Percentiles rank a stretch among this genome's conserved stretches.
Conservation (phyloP, 192 early-diverging fungal species). For the Dispira simplex region DNA sequence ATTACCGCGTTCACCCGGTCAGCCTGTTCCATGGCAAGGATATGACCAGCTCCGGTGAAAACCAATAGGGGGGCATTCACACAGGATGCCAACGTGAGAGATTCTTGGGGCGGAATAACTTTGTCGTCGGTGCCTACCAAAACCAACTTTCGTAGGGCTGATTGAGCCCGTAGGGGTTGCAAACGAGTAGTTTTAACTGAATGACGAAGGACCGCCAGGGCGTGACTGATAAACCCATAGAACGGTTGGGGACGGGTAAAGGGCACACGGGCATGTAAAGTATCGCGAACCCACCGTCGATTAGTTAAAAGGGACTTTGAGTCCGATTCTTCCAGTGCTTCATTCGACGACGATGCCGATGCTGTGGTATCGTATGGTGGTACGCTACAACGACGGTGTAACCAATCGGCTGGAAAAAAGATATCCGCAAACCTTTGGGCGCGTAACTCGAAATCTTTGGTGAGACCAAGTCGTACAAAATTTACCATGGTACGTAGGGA, state of each 20-base stretch:
- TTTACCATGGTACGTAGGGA: not conserved
- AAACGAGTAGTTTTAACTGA: not conserved
- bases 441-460: not conserved
- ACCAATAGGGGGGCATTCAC: not conserved
- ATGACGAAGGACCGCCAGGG: not conserved
- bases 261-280: not conserved
- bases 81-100: slow-evolving; percentile 3
- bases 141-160: slow-evolving; percentile 1
- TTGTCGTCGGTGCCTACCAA: slow-evolving; percentile 1
- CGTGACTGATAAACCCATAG: not conserved
- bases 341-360: too few species aligned
- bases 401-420: not conserved
- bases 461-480: not conserved
- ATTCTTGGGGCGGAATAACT: not conserved
- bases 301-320: too few species aligned
- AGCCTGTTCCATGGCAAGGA: slow-evolving; percentile 3
- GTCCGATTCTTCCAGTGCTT: too few species aligned
- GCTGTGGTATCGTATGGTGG: too few species aligned
- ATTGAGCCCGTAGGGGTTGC: not conserved
- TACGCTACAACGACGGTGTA: not conserved
- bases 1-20: not conserved
- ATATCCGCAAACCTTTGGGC: not conserved
- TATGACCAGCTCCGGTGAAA: slow-evolving; percentile 2
- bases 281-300: too few species aligned
- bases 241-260: slow-evolving; percentile 1